Percentiles rank a stretch among this genome's conserved stretches.
Evolutionary conservation across 495 filamentous ascomycete genomes (phyloP).

Genomic region (Stereocaulon alpinum): DNA sequence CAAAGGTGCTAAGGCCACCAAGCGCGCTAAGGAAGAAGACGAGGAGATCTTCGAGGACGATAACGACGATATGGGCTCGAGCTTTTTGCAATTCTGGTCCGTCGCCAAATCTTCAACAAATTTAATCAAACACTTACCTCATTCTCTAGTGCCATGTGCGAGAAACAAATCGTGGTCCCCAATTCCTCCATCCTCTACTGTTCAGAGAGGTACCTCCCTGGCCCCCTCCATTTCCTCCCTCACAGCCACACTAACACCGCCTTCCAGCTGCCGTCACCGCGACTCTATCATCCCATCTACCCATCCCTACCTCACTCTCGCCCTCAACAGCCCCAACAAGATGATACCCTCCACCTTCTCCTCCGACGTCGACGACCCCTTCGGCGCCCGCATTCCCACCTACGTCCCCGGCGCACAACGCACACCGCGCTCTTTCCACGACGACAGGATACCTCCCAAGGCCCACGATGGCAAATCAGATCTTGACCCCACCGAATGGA

Average conservation of each 20-base stretch:
- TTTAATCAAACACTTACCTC: neutral
- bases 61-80: conserved; percentile 49
- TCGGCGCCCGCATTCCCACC: conserved; percentile 22
- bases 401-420: conserved; percentile 34
- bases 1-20: conserved; percentile 11
- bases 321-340: conserved; percentile 26
- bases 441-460: conserved; percentile 35
- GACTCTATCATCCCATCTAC: conserved; percentile 37
- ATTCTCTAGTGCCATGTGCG: conserved; percentile 47
- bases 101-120: conserved; percentile 17
- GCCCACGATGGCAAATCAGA: conserved; percentile 36
- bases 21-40: conserved; percentile 12
- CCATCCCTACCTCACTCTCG: conserved; percentile 20
- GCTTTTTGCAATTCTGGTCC: conserved; percentile 59
- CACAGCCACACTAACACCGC: conserved; percentile 5
- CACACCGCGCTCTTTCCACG: conserved; percentile 18
- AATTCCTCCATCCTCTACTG: conserved; percentile 50
- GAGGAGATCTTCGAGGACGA: conserved; percentile 24
- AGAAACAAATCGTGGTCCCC: conserved; percentile 56
- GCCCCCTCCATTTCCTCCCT: conserved; percentile 7
- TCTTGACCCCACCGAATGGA: conserved; percentile 50
- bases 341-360: conserved; percentile 19
- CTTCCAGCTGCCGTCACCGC: conserved; percentile 41
- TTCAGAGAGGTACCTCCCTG: conserved; percentile 40
- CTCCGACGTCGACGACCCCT: conserved; percentile 26